These are phyloP conservation scores for Penicillium corylophilum DNA, from an alignment of 2,329 filamentous ascomycete genomes.

Conservation along the genomic window DNA sequence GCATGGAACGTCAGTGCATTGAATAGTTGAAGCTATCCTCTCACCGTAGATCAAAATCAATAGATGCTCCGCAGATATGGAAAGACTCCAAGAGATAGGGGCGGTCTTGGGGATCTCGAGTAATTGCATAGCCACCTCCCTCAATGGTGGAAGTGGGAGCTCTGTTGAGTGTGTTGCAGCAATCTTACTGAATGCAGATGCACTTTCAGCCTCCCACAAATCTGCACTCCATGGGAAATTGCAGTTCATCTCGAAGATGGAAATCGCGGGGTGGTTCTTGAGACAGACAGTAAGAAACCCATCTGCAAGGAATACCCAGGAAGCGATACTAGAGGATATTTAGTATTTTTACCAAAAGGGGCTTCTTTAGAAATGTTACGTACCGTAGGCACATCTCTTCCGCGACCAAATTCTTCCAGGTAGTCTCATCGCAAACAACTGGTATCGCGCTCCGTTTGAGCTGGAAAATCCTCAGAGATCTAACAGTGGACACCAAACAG, in stretches of 20 bases:
- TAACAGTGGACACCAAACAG: slow-evolving; percentile 30
- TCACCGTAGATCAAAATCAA: slow-evolving; percentile 34
- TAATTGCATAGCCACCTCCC: slow-evolving; percentile 23
- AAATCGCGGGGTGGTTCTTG: slow-evolving; percentile 31
- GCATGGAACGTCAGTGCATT: not conserved
- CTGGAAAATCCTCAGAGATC: slow-evolving; percentile 29
- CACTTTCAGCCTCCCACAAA: slow-evolving; percentile 31
- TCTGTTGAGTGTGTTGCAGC: slow-evolving; percentile 8
- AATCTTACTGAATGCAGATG: slow-evolving; percentile 24
- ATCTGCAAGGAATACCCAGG: slow-evolving; percentile 33
- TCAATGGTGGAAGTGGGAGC: slow-evolving; percentile 23
- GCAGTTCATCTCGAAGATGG: slow-evolving; percentile 33
- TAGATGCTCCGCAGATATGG: slow-evolving; percentile 30
- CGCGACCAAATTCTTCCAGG: slow-evolving; percentile 23
- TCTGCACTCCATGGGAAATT: slow-evolving; percentile 31
- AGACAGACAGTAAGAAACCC: slow-evolving; percentile 35
- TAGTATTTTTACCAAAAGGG: not conserved
- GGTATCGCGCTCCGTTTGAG: slow-evolving; percentile 21
- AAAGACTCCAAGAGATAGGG: slow-evolving; percentile 23
- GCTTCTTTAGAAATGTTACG: not conserved
- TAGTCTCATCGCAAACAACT: slow-evolving; percentile 15
- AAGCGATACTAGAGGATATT: slow-evolving; percentile 21
- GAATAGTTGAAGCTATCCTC: not conserved
- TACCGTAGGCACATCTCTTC: slow-evolving; percentile 32
- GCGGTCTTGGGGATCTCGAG: slow-evolving; percentile 20